Evolutionary conservation across 257 asterid species (phyloP), one percentile per base, ranked within the genome.

Genomic region (Jasminum sambac): DNA sequence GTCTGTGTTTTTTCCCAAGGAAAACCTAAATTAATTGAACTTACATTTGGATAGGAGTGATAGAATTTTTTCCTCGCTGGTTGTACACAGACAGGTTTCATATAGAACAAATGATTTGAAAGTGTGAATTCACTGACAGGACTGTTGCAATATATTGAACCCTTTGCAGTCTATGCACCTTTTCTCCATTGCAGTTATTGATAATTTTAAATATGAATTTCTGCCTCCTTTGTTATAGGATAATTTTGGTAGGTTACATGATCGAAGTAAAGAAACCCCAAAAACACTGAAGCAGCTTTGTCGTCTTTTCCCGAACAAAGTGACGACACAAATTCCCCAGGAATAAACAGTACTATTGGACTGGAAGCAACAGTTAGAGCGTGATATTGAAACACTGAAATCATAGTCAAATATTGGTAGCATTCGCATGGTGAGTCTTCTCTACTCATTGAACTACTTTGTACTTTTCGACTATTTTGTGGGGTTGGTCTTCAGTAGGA

Each of bases 231-330:
- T 72, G 61, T 67, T 76, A 23, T 78, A 90, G 98, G 97, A 90
- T 80, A 88, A 74, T 71, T 86, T 90, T 75, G 88, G 97, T 77
- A 82, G 90, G 73, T 63, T 90, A 80, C 91, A 85, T n/a, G 98
- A 90, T 69, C 87, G 87, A 80, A 85, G 74, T 83, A 93, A 93
- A 81, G 97, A 93, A 83, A 86, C 87, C 52, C 90, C 96, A 55
- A 93, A 93, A 83, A 80, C 88, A 69, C 71, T 82, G 88, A 90
- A 90, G 88, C 96, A 87, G 78, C 90, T 93, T 71, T 79, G 78
- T 70, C 96, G 96, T 14, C 93, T 93, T 77, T 93, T 93, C 72
- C 98, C 96, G 21, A 93, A 93, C 85, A 93, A 90, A 93, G 92
- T 93, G 63, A 76, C 88, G 60, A 85, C 90, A 77, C 97, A 88